These are phyloP conservation scores for Pinus albicaulis DNA, from an alignment of 75 land plant genomes.

Conservation along the genomic window DNA sequence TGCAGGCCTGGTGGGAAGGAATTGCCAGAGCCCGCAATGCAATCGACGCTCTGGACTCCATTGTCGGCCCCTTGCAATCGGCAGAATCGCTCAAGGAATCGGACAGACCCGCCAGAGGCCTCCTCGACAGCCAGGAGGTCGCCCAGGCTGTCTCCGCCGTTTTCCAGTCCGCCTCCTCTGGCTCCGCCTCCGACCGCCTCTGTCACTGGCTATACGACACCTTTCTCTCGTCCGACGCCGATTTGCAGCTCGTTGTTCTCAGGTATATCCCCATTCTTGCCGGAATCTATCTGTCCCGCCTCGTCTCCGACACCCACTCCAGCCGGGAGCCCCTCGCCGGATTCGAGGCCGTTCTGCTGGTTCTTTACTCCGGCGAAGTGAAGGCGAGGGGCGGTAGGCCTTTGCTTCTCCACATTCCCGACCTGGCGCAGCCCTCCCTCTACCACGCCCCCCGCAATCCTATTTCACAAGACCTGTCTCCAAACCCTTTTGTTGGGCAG, in stretches of 20 bases:
- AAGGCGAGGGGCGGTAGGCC: slow-evolving; percentile 39
- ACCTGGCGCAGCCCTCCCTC: slow-evolving; percentile 14
- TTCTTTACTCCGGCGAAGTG: slow-evolving; percentile 38
- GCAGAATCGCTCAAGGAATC: slow-evolving; percentile 60
- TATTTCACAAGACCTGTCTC: neutral
- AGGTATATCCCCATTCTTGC: slow-evolving; percentile 28
- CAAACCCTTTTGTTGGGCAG: slow-evolving; percentile 33
- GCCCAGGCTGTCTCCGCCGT: slow-evolving; percentile 45
- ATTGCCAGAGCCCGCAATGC: slow-evolving; percentile 38
- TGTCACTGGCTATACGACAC: slow-evolving; percentile 99
- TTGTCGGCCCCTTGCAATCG: neutral
- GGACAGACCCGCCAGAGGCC: slow-evolving; percentile 79
- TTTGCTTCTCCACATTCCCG: slow-evolving; percentile 15
- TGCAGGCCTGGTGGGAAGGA: slow-evolving; percentile 11
- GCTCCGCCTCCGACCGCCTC: slow-evolving; percentile 80
- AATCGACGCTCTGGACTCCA: slow-evolving; percentile 34
- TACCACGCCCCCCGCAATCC: slow-evolving; percentile 26
- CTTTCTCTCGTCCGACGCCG: slow-evolving; percentile 50
- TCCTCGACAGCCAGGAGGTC: slow-evolving; percentile 59
- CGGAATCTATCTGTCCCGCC: slow-evolving; percentile 48
- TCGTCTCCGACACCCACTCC: neutral
- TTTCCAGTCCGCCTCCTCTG: slow-evolving; percentile 55
- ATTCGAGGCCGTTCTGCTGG: slow-evolving; percentile 58
- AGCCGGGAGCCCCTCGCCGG: slow-evolving; percentile 31
- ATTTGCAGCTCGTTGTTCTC: slow-evolving; percentile 43